Evolutionary conservation across 2,329 filamentous ascomycete genomes (phyloP), one percentile per base, ranked within the genome.

Genomic region (Trichoderma hamatum): DNA sequence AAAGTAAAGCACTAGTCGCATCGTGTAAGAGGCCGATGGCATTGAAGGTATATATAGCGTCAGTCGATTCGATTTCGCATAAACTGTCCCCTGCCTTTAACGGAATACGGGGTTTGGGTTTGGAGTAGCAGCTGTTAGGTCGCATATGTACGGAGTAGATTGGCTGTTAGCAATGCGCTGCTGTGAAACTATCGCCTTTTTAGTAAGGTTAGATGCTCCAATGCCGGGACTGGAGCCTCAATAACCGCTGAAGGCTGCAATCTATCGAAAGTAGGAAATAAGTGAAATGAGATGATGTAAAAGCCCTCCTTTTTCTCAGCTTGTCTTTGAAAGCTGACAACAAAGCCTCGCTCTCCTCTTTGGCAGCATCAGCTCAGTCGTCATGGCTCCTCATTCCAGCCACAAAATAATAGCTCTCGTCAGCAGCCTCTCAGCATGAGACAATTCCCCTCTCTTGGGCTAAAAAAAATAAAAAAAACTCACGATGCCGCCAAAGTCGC

Each of bases 371-470:
- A 19, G 26, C 26, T 30, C 26, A 26, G 36, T 28, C 6, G 46
- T 46, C 11, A 14, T 21, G 6, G 30, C 21, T 13, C 2, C 7
- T 13, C 34, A n/a, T 36, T 63, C 3, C 28, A n/a, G 16, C 11
- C n/a, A 34, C 49, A 13, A 26, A 43, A 54, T 55, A 11, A 5
- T 28, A 21, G 32, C 59, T 10, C 13, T 30, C 19, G 51, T 55
- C 34, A 65, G 49, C 62, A 65, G 62, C 62, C 62, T 55, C 62
- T 65, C 62, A 64, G 61, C 34, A 6, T 39, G 30, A 64, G 61
- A 65, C 11, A 32, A 30, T 16, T 30, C 16, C 30, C 3, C 46
- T 65, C 26, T n/a, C 11, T 10, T 26, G 24, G 14, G 26, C 43
- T 26, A 21, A 24, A 28, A 32, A 55, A 65, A 49, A 30, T 30